phyloP scores from a whole-genome alignment of 768 basidiomycete species.

The Coprinopsis cinerea region DNA sequence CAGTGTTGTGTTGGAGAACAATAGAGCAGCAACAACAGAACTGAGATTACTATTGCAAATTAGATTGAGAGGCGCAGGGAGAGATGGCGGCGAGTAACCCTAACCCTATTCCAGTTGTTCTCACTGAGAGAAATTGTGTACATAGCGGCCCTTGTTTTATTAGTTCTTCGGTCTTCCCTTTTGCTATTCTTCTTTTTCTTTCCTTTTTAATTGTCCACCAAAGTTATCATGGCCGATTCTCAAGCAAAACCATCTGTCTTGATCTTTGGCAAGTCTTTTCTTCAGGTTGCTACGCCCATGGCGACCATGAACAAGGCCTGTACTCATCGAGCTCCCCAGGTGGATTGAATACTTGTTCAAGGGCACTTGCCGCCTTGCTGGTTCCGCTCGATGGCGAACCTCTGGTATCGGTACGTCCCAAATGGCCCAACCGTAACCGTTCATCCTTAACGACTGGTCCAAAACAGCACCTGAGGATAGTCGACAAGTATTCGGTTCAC shows the following conservation, averaged over 20 bases:
- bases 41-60: too few relatives aligned
- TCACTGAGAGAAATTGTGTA: too few relatives aligned
- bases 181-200: background rate
- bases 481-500: conserved; percentile 29
- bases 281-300: background rate
- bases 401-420: conserved; percentile 60
- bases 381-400: conserved; percentile 63
- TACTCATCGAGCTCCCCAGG: conserved; percentile 46
- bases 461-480: conserved; percentile 19
- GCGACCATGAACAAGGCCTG: conserved; percentile 5
- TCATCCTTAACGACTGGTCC: conserved; percentile 2
- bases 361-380: conserved; percentile 61
- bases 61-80: too few relatives aligned
- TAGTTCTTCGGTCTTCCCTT: background rate
- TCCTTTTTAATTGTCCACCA: conserved; percentile 4
- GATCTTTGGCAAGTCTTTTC: conserved; percentile 58
- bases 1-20: too few relatives aligned
- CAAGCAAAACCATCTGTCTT: conserved; percentile 54
- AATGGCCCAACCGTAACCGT: background rate
- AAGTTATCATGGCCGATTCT: conserved; percentile 26
- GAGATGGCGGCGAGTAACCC: too few relatives aligned
- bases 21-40: too few relatives aligned
- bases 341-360: conserved; percentile 75
- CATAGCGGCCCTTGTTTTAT: too few relatives aligned
- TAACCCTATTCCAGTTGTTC: too few relatives aligned